Evolutionary conservation across 2,329 filamentous ascomycete species (phyloP), one percentile per base, ranked within the genome.

Genomic region (Acarospora socialis): DNA sequence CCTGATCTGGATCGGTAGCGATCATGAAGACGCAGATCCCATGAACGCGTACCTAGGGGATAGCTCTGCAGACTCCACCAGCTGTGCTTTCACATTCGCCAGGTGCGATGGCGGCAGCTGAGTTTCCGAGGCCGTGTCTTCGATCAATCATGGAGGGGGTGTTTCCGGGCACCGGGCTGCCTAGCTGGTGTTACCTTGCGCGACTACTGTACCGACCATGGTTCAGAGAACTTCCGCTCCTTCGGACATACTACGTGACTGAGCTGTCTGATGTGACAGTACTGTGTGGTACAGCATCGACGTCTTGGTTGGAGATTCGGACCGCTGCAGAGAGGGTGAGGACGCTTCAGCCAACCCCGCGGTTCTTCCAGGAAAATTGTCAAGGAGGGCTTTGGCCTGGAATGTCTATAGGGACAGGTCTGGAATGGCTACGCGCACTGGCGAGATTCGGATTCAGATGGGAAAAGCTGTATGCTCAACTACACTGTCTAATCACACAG

Each of bases 1-100:
- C 14, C 16, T 14, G n/a, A 28, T 28, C n/a, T 28, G 26, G 26
- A 28, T 28, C n/a, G 26, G 26, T n/a, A 28, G 15, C 16, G 26
- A 28, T 14, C n/a, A 28, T 10, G 26, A 28, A 17, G n/a, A 14
- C n/a, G 26, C 16, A 10, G 26, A 28, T 28, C 7, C 19, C 15
- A 10, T 28, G 26, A 28, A 17, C 10, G 26, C 7, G 9, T 28
- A 28, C 15, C 26, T 28, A n/a, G 26, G 26, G 15, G 14, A 13
- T 10, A 17, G 26, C 10, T 16, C 10, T 28, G 26, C 15, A 28
- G 16, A 13, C 10, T 28, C 26, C 9, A 28, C 26, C 10, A 10
- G 19, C n/a, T n/a, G n/a, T 14, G 26, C 26, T 10, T 28, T 28
- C 26, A 28, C 14, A 13, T 9, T 28, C n/a, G 16, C 14, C 26